These are phyloP conservation scores for Aspergillus niger DNA, from an alignment of 2,329 filamentous ascomycete species.

Conservation along the genomic window DNA sequence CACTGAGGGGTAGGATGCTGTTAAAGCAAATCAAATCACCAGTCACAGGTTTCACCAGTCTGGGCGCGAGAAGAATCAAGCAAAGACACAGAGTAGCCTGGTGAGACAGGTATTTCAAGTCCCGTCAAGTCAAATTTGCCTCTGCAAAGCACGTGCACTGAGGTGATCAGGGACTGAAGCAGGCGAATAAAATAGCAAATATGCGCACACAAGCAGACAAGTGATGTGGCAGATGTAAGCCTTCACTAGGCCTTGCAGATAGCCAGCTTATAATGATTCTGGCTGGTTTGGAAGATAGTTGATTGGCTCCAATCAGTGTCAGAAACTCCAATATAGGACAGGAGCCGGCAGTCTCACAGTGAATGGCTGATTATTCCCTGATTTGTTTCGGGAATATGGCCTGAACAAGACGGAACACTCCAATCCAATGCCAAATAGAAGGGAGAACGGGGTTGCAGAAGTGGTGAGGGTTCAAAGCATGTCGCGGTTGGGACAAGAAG, in stretches of 20 bases:
- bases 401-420: not conserved
- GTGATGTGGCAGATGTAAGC: not conserved
- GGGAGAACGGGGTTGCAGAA: not conserved
- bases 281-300: not conserved
- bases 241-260: not conserved
- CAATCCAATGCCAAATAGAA: not conserved
- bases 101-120: not conserved
- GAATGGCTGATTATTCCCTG: not conserved
- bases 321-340: not conserved
- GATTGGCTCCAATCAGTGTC: not conserved
- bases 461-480: slow-evolving; percentile 9
- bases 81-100: not conserved
- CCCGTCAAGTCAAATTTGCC: not conserved
- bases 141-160: slow-evolving; percentile 7
- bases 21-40: not conserved
- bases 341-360: not conserved
- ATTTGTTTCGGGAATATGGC: not conserved
- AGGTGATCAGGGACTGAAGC: not conserved
- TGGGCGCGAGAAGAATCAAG: not conserved
- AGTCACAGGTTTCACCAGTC: not conserved
- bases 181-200: not conserved
- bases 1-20: slow-evolving; percentile 1
- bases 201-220: not conserved
- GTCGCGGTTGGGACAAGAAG: slow-evolving; percentile 12
- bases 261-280: not conserved